Evolutionary conservation across 345 rosid species (phyloP).

Genomic region (Eucalyptus sideroxylon): DNA sequence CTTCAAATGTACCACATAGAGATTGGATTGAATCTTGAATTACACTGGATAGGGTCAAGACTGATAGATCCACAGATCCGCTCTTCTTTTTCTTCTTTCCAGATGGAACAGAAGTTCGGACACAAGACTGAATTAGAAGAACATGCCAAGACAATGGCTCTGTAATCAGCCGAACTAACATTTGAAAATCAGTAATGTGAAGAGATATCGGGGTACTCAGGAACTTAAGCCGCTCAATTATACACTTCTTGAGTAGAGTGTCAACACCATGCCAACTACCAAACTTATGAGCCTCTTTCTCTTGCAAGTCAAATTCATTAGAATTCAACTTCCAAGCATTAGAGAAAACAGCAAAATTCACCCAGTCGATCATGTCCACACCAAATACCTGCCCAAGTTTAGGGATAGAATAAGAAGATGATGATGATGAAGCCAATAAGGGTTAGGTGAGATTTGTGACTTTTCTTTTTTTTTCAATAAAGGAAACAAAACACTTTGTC

Average conservation of each 20-base stretch:
- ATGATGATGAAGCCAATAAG: background rate
- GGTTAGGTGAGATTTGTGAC: background rate
- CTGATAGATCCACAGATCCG: slow-evolving; percentile 32
- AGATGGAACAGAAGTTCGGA: slow-evolving; percentile 59
- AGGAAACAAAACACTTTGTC: background rate
- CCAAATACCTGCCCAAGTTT: slow-evolving; percentile 50
- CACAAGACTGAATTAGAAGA: slow-evolving; percentile 62
- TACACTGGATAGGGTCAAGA: slow-evolving; percentile 19
- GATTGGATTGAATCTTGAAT: slow-evolving; percentile 44
- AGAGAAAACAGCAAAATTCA: slow-evolving; percentile 70
- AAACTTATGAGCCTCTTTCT: slow-evolving; percentile 2
- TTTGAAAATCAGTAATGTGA: slow-evolving; percentile 29
- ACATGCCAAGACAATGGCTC: slow-evolving; percentile 92
- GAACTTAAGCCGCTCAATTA: slow-evolving; percentile 32
- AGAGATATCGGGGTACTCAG: slow-evolving; percentile 30
- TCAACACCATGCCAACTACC: slow-evolving; percentile 40
- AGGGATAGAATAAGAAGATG: background rate
- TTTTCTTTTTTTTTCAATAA: background rate
- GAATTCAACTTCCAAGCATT: slow-evolving; percentile 76
- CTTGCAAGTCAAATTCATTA: slow-evolving; percentile 21
- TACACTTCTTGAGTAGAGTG: slow-evolving; percentile 40
- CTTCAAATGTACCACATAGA: slow-evolving; percentile 27
- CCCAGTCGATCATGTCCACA: slow-evolving; percentile 59
- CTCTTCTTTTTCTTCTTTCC: slow-evolving; percentile 95
- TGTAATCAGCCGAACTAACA: slow-evolving; percentile 54